Base-by-base conservation (phyloP, 1,139 yeast species). In the Yamadazyma blattariae region DNA sequence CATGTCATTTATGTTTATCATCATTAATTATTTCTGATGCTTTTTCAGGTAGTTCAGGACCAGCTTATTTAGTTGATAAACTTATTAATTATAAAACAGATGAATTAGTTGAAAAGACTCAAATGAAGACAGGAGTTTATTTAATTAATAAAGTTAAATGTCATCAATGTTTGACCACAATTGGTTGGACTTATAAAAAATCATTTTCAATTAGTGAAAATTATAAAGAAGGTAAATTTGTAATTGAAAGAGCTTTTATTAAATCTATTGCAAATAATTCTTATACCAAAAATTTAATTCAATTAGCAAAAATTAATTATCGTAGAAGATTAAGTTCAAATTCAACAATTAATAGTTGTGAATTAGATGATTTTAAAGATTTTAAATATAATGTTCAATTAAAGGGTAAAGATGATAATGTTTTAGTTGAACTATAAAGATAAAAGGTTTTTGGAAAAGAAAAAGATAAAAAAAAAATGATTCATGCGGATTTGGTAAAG, bases 161-260 rank as follows among this genome's bases (percentile, higher is more conserved):
- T 57, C 74, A 72, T 41, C 86, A 79, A 49, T 87, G 96, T 55
- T 57, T 63, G 34, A 53, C 59, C 4, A 67, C 67, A 31, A 60
- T 87, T 24, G 96, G 96, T 8, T 87, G 96, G 96, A 75, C 71
- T 46, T 88, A 88, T 56, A 67, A 82, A 41, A 74, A 71, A 48
- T 74, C 92, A 10, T 77, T 66, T 42, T 64, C 67, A 30, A 59
- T 61, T 34, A 53, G 64, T 19, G 88, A 87, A 57, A 64, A 67
- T 41, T 87, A 87, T 56, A 87, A 88, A 55, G 92, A 81, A 53
- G 88, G 89, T 33, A 81, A 82, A 54, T 86, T 64, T 55, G 90
- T 86, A 31, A 77, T 87, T 52, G 95, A 86, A 59, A 63, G 59
- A 35, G 52, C 52, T 27, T 64, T 39, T 29, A 44, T 56, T 19